Evolutionary conservation across 495 filamentous ascomycete species (phyloP).

Genomic region (Saxophila tyrrhenica): DNA sequence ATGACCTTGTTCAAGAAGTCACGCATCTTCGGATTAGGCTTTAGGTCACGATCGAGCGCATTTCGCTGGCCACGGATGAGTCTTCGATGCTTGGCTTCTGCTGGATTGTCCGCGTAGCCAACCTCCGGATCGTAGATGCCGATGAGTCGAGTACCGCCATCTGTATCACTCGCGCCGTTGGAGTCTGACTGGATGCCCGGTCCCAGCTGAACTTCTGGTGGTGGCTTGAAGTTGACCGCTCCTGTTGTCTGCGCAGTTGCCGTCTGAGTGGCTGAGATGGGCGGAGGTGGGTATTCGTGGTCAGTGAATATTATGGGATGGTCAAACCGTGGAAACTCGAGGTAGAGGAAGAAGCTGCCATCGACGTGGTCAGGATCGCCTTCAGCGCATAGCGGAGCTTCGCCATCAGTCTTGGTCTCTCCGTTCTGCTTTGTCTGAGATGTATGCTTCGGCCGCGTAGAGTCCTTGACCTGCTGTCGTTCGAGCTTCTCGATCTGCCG

Average conservation of each 20-base stretch:
- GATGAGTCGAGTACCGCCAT: conserved; percentile 52
- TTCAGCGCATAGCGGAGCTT: conserved; percentile 18
- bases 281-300: conserved; percentile 77
- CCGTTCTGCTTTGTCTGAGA: background rate
- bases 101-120: conserved; percentile 77
- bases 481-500: conserved; percentile 60
- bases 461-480: conserved; percentile 13
- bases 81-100: conserved; percentile 86
- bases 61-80: conserved; percentile 89
- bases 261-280: conserved; percentile 57
- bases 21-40: conserved; percentile 90
- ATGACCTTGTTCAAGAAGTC: conserved; percentile 88
- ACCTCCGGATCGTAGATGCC: conserved; percentile 91
- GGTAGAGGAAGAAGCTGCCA: conserved; percentile 60
- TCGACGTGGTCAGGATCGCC: conserved; percentile 37
- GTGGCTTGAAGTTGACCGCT: conserved; percentile 53
- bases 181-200: conserved; percentile 59
- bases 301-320: conserved; percentile 94
- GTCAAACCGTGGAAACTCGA: conserved; percentile 91
- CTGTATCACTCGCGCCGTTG: conserved; percentile 29
- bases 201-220: conserved; percentile 71
- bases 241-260: conserved; percentile 35
- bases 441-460: conserved; percentile 3
- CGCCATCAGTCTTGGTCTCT: conserved; percentile 36
- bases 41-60: conserved; percentile 81